A percentile compares a stretch with the other conserved stretches of the same genome.
Conservation (phyloP, 2,329 filamentous ascomycete species). For the Cytospora chrysosperma region DNA sequence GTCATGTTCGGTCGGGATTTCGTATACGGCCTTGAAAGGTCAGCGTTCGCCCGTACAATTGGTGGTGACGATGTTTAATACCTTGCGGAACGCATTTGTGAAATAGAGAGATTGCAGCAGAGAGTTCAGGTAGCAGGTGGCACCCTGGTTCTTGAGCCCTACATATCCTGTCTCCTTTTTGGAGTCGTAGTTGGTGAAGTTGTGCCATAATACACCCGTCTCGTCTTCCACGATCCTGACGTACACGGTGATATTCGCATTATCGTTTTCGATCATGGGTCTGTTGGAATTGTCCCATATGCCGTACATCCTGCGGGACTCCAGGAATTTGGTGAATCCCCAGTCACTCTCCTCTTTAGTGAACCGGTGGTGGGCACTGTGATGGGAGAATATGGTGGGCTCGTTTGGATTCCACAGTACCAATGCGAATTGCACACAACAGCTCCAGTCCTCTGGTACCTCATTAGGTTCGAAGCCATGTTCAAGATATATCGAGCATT, state of each 20-base stretch:
- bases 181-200: slow-evolving; percentile 94
- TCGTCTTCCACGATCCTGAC: slow-evolving; percentile 81
- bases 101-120: slow-evolving; percentile 82
- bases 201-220: slow-evolving; percentile 87
- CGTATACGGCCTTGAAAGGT: slow-evolving; percentile 74
- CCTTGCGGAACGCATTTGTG: slow-evolving; percentile 91
- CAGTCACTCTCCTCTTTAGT: slow-evolving; percentile 96
- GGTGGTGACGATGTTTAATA: slow-evolving; percentile 35
- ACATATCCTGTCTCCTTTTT: slow-evolving; percentile 98
- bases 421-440: slow-evolving; percentile 91
- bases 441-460: slow-evolving; percentile 90
- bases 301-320: slow-evolving; percentile 81
- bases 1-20: slow-evolving; percentile 89
- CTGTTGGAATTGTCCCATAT: slow-evolving; percentile 69
- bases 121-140: slow-evolving; percentile 85
- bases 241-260: slow-evolving; percentile 78
- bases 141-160: slow-evolving; percentile 93
- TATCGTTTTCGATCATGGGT: slow-evolving; percentile 75
- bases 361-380: slow-evolving; percentile 90
- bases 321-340: slow-evolving; percentile 97
- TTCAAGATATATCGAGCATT: slow-evolving; percentile 93
- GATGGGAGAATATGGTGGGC: slow-evolving; percentile 78
- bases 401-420: slow-evolving; percentile 94
- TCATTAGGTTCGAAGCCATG: slow-evolving; percentile 78
- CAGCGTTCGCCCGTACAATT: slow-evolving; percentile 22